Evolutionary conservation across 805 yeast genomes (phyloP).

Genomic region (Hyphopichia homilentoma): DNA sequence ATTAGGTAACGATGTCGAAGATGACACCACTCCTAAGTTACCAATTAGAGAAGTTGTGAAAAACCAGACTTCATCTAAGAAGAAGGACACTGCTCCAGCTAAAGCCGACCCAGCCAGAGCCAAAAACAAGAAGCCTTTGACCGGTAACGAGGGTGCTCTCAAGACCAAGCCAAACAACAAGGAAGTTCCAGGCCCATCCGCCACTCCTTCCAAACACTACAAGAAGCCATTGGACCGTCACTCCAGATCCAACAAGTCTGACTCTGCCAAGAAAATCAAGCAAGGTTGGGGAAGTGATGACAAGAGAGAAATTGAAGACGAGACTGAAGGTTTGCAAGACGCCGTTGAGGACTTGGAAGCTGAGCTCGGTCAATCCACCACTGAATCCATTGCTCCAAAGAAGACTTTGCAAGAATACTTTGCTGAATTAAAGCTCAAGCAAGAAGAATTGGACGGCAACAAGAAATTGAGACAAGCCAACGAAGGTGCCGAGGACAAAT

Average conservation of each 20-base stretch:
- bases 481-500: constrained; percentile 54
- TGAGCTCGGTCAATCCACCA: constrained; percentile 43
- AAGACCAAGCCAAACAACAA: constrained; percentile 72
- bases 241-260: constrained; percentile 78
- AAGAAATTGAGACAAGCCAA: constrained; percentile 47
- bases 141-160: constrained; percentile 89
- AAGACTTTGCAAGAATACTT: constrained; percentile 87
- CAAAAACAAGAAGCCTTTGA: constrained; percentile 63
- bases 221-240: constrained; percentile 77
- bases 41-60: constrained; percentile 76
- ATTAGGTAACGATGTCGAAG: constrained; percentile 88
- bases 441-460: constrained; percentile 34
- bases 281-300: constrained; percentile 87
- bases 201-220: constrained; percentile 51
- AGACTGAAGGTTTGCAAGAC: constrained; percentile 42
- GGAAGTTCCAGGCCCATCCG: constrained; percentile 54
- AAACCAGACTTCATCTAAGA: constrained; percentile 80
- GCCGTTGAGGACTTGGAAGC: constrained; percentile 47
- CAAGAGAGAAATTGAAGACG: constrained; percentile 63
- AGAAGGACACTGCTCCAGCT: constrained; percentile 78
- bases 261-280: constrained; percentile 77
- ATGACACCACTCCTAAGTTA: constrained; percentile 54
- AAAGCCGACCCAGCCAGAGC: constrained; percentile 79
- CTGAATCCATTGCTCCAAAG: constrained; percentile 41
- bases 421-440: constrained; percentile 54